Conservation (phyloP, 495 filamentous ascomycete genomes). For the Xylaria curta region DNA sequence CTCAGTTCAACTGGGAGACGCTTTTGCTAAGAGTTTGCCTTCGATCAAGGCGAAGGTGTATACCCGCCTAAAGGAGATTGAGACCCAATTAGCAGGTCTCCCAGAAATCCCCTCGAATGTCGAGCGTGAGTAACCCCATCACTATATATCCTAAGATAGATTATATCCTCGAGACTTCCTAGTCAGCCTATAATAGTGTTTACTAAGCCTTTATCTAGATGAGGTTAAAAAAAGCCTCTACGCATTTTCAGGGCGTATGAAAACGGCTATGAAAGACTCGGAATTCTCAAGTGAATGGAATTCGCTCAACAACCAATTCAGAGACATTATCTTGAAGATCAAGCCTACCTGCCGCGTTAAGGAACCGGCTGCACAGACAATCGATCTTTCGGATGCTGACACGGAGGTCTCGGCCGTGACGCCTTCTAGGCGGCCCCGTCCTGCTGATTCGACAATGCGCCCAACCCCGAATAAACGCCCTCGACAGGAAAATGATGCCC, state of each 20-base stretch:
- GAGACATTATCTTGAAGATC: slow-evolving; percentile 40
- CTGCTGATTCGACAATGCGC: slow-evolving; percentile 35
- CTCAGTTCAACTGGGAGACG: slow-evolving; percentile 35
- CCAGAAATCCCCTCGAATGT: slow-evolving; percentile 63
- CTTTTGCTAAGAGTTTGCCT: slow-evolving; percentile 54
- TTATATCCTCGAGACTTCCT: not conserved
- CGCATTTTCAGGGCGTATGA: slow-evolving; percentile 49
- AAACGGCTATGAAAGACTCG: slow-evolving; percentile 39
- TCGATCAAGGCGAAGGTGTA: slow-evolving; percentile 64
- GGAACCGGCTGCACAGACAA: slow-evolving; percentile 36
- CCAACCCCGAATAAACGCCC: slow-evolving; percentile 31
- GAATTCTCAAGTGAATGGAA: slow-evolving; percentile 44
- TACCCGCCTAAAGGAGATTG: slow-evolving; percentile 53
- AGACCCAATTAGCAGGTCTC: slow-evolving; percentile 53
- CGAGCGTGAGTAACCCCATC: slow-evolving; percentile 35
- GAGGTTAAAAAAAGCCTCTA: slow-evolving; percentile 52
- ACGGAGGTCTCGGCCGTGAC: slow-evolving; percentile 33
- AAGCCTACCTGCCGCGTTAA: slow-evolving; percentile 54
- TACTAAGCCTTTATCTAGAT: slow-evolving; percentile 25
- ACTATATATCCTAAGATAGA: not conserved
- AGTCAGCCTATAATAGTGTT: not conserved
- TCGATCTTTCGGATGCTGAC: slow-evolving; percentile 38
- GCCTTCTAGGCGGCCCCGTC: slow-evolving; percentile 35
- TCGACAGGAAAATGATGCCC: slow-evolving; percentile 24
- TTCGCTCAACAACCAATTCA: slow-evolving; percentile 44